Evolutionary conservation across 1,284 basidiomycete species (phyloP).

Genomic region (Cerrena zonata): DNA sequence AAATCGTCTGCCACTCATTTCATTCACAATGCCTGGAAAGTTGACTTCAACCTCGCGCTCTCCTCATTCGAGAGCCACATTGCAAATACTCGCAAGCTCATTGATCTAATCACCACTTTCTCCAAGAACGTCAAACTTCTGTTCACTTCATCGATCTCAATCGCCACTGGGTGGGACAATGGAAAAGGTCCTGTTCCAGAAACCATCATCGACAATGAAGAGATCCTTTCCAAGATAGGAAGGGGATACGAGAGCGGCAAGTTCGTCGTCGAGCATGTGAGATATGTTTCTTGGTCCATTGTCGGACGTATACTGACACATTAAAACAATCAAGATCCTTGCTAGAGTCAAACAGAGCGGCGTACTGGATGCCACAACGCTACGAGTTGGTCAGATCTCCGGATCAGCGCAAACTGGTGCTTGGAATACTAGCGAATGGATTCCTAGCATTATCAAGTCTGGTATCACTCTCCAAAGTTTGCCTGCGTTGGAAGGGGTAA

Average conservation of each 20-base stretch:
- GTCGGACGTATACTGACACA: not conserved
- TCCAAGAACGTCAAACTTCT: constrained; percentile 5
- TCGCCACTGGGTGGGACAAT: constrained; percentile 11
- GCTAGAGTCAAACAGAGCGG: not conserved
- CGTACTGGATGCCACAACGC: constrained; percentile 1
- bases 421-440: constrained; percentile 13
- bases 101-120: constrained; percentile 23
- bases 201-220: constrained; percentile 6
- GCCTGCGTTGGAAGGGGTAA: constrained; percentile 15
- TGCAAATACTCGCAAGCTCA: constrained; percentile 19
- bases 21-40: constrained; percentile 26
- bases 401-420: constrained; percentile 12
- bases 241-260: constrained; percentile 13
- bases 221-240: not conserved
- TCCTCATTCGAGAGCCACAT: constrained; percentile 28
- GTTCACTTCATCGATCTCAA: constrained; percentile 13
- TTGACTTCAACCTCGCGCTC: constrained; percentile 32
- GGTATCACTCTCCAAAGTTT: constrained; percentile 13
- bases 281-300: not conserved
- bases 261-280: constrained; percentile 14
- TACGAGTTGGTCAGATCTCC: constrained; percentile 13
- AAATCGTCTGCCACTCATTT: constrained; percentile 15
- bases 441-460: constrained; percentile 13
- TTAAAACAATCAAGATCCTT: constrained; percentile 6
- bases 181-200: constrained; percentile 13